phyloP scores from a whole-genome alignment of 306 rosid genomes.

The Quercus rubra region DNA sequence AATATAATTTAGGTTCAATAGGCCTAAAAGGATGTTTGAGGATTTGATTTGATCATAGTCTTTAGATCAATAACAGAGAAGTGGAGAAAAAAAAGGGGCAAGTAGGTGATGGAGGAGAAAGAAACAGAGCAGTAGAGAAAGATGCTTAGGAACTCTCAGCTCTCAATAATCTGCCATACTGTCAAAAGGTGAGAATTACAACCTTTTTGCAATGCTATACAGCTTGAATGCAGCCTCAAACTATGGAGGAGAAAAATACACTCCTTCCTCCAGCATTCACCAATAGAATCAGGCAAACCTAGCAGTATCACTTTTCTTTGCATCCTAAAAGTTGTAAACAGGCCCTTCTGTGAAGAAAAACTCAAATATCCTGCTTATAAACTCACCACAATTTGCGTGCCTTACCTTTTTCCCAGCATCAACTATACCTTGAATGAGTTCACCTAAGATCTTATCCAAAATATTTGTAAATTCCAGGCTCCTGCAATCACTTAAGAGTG shows the following conservation, averaged over 20 bases:
- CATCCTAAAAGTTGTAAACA: slow-evolving; percentile 74
- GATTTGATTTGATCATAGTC: too few species aligned
- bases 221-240: slow-evolving; percentile 99
- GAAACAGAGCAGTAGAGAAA: too few species aligned
- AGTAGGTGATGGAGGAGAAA: too few species aligned
- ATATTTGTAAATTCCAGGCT: slow-evolving; percentile 74
- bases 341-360: slow-evolving; percentile 96
- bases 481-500: slow-evolving; percentile 73
- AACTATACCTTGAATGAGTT: slow-evolving; percentile 71
- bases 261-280: too few species aligned
- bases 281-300: slow-evolving; percentile 69
- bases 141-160: too few species aligned
- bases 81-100: too few species aligned
- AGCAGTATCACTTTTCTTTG: slow-evolving; percentile 74
- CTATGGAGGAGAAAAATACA: slow-evolving; percentile 89
- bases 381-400: slow-evolving; percentile 84
- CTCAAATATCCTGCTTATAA: slow-evolving; percentile 88
- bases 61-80: too few species aligned
- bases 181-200: too few species aligned
- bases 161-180: too few species aligned
- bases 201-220: too few species aligned
- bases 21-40: too few species aligned
- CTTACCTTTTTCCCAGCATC: slow-evolving; percentile 83
- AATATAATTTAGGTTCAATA: too few species aligned
- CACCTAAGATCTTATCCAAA: slow-evolving; percentile 63